A percentile compares a stretch with the other conserved stretches of the same genome.
Evolutionary conservation across 208 protist species (phyloP).

Genomic region (Herpetomonas samuelpessoai): DNA sequence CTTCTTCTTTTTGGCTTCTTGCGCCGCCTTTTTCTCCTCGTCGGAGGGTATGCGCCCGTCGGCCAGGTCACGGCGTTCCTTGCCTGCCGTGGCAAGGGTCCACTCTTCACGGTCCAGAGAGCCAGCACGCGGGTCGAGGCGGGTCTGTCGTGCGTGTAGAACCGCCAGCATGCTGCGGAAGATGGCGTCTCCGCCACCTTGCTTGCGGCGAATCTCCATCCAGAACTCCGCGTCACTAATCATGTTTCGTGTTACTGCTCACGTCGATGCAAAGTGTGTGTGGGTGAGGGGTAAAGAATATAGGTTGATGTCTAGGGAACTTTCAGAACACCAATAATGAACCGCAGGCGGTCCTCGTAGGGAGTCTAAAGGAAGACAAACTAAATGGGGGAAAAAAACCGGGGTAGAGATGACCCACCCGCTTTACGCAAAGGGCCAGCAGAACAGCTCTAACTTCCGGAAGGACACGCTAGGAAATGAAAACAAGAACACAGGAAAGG

Average conservation of each 20-base stretch:
- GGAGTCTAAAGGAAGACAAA: no score
- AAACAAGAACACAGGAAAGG: no score
- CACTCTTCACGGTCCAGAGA: conserved; percentile 36
- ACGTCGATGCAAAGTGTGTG: no score
- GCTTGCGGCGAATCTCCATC: conserved; percentile 60
- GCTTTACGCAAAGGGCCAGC: no score
- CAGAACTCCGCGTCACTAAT: conserved; percentile 88
- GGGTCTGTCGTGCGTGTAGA: conserved; percentile 55
- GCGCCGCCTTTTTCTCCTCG: conserved; percentile 30
- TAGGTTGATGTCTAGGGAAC: no score
- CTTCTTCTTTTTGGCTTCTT: conserved; percentile 16
- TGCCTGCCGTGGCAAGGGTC: conserved; percentile 20
- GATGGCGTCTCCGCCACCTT: conserved; percentile 54
- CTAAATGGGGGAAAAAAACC: no score
- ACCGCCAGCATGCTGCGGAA: conserved; percentile 67
- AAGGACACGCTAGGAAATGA: no score
- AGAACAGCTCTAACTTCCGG: no score
- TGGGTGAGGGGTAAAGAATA: no score
- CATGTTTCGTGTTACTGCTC: conserved; percentile 46
- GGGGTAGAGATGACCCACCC: no score
- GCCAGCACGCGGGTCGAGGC: conserved; percentile 40
- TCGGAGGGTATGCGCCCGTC: conserved; percentile 23
- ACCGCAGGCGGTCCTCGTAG: no score
- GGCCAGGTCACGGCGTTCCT: conserved; percentile 28
- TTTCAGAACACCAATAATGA: no score